These are phyloP conservation scores for Tuber borchii DNA, from an alignment of 495 filamentous ascomycete genomes.

Conservation along the genomic window DNA sequence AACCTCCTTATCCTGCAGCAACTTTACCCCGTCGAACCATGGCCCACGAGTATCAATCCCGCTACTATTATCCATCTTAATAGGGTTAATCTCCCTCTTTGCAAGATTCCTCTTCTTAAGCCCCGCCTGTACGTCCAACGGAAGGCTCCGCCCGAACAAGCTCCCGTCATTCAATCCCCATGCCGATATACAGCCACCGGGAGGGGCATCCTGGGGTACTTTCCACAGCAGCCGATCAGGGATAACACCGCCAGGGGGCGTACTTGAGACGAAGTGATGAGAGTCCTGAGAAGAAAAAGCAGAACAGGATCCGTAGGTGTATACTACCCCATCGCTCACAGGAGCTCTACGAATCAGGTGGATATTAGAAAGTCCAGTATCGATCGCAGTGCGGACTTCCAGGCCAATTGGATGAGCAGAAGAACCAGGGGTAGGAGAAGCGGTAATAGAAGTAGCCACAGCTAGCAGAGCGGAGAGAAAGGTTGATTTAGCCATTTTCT, in stretches of 20 bases:
- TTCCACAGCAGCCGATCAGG: slow-evolving; percentile 49
- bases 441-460: background rate
- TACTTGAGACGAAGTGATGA: slow-evolving; percentile 43
- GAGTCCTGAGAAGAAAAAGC: slow-evolving; percentile 18
- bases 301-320: slow-evolving; percentile 46
- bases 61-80: slow-evolving; percentile 48
- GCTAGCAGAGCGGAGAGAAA: background rate
- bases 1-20: slow-evolving; percentile 53
- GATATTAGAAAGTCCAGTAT: slow-evolving; percentile 47
- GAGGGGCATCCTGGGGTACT: slow-evolving; percentile 46
- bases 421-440: background rate
- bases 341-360: slow-evolving; percentile 42
- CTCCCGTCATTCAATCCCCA: slow-evolving; percentile 44
- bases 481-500: background rate
- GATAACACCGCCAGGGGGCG: background rate
- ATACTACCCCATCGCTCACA: slow-evolving; percentile 40
- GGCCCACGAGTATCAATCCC: slow-evolving; percentile 57
- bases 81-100: slow-evolving; percentile 19
- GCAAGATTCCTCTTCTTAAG: slow-evolving; percentile 30
- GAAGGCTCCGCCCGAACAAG: slow-evolving; percentile 48
- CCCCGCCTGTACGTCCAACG: slow-evolving; percentile 40
- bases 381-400: slow-evolving; percentile 29
- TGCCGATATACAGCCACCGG: slow-evolving; percentile 51
- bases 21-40: slow-evolving; percentile 63
- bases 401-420: background rate